Percentiles rank a stretch among this genome's conserved stretches.
These are phyloP conservation scores for Alliaria petiolata DNA, from an alignment of 345 rosid genomes.

Conservation along the genomic window DNA sequence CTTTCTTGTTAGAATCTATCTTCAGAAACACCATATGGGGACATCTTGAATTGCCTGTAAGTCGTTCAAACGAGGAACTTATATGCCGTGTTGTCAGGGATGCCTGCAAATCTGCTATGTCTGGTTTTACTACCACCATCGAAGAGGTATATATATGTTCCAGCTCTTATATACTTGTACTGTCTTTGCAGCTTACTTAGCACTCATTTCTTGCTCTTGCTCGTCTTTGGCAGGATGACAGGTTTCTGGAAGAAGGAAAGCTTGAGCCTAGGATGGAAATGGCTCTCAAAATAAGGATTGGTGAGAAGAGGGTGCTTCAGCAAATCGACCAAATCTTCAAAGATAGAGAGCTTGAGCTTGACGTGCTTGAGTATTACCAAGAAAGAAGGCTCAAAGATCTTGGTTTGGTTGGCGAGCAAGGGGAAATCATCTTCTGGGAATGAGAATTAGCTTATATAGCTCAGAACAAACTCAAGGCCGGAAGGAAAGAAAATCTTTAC, in stretches of 20 bases:
- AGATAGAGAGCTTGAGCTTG: conserved; percentile 63
- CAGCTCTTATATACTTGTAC: neutral
- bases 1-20: conserved; percentile 62
- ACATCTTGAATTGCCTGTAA: conserved; percentile 82
- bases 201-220: neutral
- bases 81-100: conserved; percentile 73
- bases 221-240: conserved; percentile 60
- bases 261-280: conserved; percentile 46
- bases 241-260: conserved; percentile 44
- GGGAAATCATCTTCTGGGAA: conserved; percentile 97
- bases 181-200: neutral
- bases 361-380: conserved; percentile 79
- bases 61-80: conserved; percentile 78
- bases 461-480: conserved; percentile 22
- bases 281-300: conserved; percentile 65
- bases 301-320: conserved; percentile 83
- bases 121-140: conserved; percentile 60
- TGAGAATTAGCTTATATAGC: conserved; percentile 21
- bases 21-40: conserved; percentile 84
- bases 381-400: conserved; percentile 87
- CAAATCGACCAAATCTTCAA: conserved; percentile 62
- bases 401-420: conserved; percentile 93
- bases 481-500: neutral
- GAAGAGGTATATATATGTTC: conserved; percentile 60
- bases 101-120: conserved; percentile 78